phyloP scores from a whole-genome alignment of 2,329 filamentous ascomycete genomes.

The Diaporthe ampelina region DNA sequence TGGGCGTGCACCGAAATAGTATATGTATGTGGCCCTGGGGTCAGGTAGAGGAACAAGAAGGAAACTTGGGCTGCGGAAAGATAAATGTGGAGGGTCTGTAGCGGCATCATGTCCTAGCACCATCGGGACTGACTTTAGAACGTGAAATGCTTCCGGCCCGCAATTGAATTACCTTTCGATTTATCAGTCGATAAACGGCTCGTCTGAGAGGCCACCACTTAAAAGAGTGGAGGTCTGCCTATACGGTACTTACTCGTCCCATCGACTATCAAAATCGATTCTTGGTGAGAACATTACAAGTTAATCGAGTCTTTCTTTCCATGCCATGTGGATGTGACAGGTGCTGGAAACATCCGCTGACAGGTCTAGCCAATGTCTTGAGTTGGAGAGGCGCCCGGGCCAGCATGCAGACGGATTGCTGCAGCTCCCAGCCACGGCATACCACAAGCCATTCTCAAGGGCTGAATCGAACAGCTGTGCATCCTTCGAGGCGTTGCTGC shows the following conservation, averaged over 20 bases:
- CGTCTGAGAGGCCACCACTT: no score
- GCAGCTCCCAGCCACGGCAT: not conserved
- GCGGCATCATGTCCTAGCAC: no score
- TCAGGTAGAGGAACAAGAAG: no score
- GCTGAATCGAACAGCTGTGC: not conserved
- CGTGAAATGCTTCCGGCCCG: no score
- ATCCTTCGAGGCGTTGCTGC: not conserved
- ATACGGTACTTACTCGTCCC: no score
- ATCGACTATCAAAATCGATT: not conserved
- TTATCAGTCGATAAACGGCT: no score
- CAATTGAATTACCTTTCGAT: no score
- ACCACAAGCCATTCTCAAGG: not conserved
- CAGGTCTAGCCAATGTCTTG: not conserved
- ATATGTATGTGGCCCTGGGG: no score
- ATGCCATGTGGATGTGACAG: not conserved
- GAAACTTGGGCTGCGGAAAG: no score
- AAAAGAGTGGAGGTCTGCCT: not conserved
- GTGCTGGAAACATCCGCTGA: not conserved
- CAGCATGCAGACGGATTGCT: not conserved
- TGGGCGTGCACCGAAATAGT: no score
- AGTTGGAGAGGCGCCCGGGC: not conserved
- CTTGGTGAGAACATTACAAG: not conserved
- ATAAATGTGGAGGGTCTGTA: no score
- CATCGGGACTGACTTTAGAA: no score
- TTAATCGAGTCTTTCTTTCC: not conserved